A percentile compares a stretch with the other conserved stretches of the same genome.
These are phyloP conservation scores for Schizochytrium sp. DNA, from an alignment of 108 stramenopile genomes.

Conservation along the genomic window DNA sequence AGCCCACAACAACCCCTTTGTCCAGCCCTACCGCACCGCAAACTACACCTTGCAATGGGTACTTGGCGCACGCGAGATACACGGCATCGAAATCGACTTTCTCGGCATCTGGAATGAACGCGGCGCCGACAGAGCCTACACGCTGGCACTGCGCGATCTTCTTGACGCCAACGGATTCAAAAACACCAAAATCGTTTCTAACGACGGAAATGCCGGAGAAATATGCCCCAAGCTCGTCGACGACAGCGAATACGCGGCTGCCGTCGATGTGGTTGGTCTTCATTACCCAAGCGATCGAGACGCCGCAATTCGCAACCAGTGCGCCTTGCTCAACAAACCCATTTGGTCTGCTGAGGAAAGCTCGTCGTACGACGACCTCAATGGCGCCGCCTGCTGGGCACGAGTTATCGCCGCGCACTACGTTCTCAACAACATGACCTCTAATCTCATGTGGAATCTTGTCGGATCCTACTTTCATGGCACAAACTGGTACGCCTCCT, in stretches of 20 bases:
- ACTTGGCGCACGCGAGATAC: background rate
- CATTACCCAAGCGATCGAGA: background rate
- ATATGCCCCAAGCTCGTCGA: background rate
- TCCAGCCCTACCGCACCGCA: background rate
- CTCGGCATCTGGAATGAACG: conserved; percentile 7
- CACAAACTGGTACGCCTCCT: background rate
- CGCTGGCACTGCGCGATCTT: background rate
- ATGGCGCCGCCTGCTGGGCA: background rate
- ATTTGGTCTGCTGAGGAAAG: background rate
- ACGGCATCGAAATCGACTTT: background rate
- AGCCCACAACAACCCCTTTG: background rate
- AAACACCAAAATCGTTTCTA: background rate
- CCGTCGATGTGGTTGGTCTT: background rate
- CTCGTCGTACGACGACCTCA: background rate
- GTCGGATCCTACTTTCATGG: background rate
- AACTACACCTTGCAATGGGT: conserved; percentile 6
- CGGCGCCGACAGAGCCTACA: background rate
- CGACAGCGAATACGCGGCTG: background rate
- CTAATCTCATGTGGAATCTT: conserved; percentile 4
- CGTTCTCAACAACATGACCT: background rate
- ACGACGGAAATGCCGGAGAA: background rate
- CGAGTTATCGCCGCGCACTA: background rate
- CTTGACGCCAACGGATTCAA: background rate
- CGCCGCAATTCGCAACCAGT: background rate
- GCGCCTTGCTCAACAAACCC: background rate